Conservation (phyloP, 345 rosid species). For the Combretum micranthum region DNA sequence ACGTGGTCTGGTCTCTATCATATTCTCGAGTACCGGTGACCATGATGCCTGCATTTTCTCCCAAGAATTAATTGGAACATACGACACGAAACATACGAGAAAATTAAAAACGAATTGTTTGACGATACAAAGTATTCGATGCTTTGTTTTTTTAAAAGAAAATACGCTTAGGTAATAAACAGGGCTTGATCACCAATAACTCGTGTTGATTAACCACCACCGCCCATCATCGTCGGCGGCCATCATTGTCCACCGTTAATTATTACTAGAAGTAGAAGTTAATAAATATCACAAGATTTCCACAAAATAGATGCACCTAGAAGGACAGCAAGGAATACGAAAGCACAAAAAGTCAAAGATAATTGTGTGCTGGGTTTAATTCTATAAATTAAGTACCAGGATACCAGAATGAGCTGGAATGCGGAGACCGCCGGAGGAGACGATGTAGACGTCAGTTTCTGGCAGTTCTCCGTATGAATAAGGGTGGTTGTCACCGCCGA, state of each 20-base stretch:
- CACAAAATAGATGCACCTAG: neutral
- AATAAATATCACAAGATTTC: too few relatives aligned
- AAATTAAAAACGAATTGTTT: neutral
- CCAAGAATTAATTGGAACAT: neutral
- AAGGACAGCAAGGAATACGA: neutral
- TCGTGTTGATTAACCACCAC: too few relatives aligned
- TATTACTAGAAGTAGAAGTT: too few relatives aligned
- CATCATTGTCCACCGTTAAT: too few relatives aligned
- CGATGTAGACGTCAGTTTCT: conserved; percentile 26
- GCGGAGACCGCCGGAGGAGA: conserved; percentile 37
- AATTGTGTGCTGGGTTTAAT: neutral
- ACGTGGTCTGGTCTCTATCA: conserved; percentile 28
- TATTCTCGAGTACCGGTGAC: conserved; percentile 33
- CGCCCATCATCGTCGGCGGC: too few relatives aligned
- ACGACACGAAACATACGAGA: neutral
- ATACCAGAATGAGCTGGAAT: conserved; percentile 34
- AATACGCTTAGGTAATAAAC: too few relatives aligned
- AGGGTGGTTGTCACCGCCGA: neutral
- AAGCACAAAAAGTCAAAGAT: neutral
- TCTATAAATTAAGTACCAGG: conserved; percentile 17
- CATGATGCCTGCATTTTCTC: conserved; percentile 21
- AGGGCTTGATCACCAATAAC: too few relatives aligned
- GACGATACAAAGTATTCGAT: neutral
- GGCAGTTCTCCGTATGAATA: conserved; percentile 16
- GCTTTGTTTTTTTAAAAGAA: too few relatives aligned